Conservation (phyloP, 2,329 filamentous ascomycete species). For the Colletotrichum sp. region DNA sequence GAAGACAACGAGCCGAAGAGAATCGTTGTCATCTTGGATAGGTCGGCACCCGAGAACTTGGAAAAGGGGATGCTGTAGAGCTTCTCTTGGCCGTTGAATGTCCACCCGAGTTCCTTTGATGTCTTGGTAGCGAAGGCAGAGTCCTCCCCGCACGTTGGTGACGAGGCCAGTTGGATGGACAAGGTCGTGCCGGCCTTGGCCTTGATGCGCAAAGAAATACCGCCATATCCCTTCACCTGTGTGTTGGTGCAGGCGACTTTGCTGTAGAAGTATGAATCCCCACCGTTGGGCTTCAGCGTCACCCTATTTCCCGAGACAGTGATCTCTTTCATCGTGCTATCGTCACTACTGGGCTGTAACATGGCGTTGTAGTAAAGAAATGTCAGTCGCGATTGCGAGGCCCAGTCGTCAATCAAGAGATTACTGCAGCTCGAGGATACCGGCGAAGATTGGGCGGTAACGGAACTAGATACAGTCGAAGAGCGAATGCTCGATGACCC, state of each 20-base stretch:
- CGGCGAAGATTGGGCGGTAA: not conserved
- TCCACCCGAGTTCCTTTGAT: conserved; percentile 60
- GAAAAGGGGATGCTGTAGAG: conserved; percentile 63
- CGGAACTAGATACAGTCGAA: not conserved
- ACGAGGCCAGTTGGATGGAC: conserved; percentile 55
- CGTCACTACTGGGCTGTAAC: conserved; percentile 60
- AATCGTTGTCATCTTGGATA: conserved; percentile 55
- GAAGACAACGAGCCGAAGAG: conserved; percentile 52
- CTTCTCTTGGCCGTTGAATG: conserved; percentile 63
- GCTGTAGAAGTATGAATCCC: conserved; percentile 62
- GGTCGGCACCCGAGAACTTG: conserved; percentile 55
- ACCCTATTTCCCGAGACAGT: conserved; percentile 55
- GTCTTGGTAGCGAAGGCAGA: conserved; percentile 43
- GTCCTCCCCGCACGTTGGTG: conserved; percentile 45
- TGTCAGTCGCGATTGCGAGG: conserved; percentile 65
- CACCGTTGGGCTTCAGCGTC: conserved; percentile 54
- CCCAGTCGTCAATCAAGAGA: conserved; percentile 63
- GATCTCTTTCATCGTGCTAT: conserved; percentile 61
- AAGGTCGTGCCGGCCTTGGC: conserved; percentile 57
- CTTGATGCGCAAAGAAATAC: conserved; percentile 61
- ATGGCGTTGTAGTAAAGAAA: conserved; percentile 67
- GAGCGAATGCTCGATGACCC: not conserved
- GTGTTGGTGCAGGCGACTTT: conserved; percentile 60
- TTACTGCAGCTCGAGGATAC: conserved; percentile 37
- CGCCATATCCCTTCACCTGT: conserved; percentile 50